phyloP scores from a whole-genome alignment of 2,329 filamentous ascomycete species.

The Exophiala phaeomuriformis region DNA sequence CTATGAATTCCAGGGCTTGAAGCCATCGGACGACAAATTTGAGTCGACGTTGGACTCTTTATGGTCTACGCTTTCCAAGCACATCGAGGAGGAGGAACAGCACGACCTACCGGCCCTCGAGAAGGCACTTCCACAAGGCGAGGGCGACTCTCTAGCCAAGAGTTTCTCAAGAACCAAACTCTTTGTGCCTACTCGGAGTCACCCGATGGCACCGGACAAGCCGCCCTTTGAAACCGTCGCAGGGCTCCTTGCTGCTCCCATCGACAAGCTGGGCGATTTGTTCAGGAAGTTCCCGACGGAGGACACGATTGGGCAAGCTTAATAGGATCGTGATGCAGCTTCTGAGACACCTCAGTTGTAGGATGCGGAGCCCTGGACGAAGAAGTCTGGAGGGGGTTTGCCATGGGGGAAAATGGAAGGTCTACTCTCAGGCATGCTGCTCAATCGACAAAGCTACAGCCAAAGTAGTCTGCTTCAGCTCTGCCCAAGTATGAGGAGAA shows the following conservation, averaged over 20 bases:
- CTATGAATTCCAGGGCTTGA: constrained; percentile 45
- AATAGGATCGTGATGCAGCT: neutral
- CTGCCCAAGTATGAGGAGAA: too few species aligned
- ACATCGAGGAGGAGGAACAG: constrained; percentile 48
- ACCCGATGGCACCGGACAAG: constrained; percentile 46
- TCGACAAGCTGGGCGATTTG: constrained; percentile 50
- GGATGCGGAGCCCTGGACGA: too few species aligned
- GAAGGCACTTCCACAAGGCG: constrained; percentile 32
- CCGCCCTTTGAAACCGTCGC: constrained; percentile 52
- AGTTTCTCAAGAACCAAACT: constrained; percentile 48
- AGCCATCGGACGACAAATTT: constrained; percentile 38
- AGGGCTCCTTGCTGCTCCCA: constrained; percentile 49
- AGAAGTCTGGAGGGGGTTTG: too few species aligned
- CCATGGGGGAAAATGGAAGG: too few species aligned
- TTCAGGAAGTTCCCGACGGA: constrained; percentile 47
- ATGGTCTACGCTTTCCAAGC: constrained; percentile 39
- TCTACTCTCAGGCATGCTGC: too few species aligned
- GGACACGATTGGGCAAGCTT: neutral
- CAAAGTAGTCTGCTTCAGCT: too few species aligned
- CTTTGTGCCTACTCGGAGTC: constrained; percentile 47
- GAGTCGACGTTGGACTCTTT: constrained; percentile 38
- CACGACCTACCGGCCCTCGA: constrained; percentile 47
- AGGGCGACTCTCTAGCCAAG: constrained; percentile 36
- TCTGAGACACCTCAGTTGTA: too few species aligned
- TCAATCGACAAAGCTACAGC: too few species aligned